Conservation (phyloP, 140 eudicot species). For the Senecio squalidus region DNA sequence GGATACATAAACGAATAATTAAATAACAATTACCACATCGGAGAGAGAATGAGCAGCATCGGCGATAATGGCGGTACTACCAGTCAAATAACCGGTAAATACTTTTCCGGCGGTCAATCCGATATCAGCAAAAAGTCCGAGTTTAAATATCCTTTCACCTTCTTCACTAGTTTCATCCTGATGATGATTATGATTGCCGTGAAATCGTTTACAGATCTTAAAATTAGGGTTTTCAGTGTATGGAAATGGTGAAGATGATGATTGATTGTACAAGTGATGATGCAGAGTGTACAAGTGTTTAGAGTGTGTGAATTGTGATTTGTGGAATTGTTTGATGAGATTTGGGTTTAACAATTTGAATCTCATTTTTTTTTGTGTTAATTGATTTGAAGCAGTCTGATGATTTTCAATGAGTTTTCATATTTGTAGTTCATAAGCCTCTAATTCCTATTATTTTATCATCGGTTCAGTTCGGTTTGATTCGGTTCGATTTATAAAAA, state of each 20-base stretch:
- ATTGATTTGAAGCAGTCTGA: background rate
- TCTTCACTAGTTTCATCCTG: slow-evolving; percentile 45
- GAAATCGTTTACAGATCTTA: slow-evolving; percentile 54
- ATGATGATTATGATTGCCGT: slow-evolving; percentile 46
- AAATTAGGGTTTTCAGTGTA: slow-evolving; percentile 43
- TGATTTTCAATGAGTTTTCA: slow-evolving; percentile 1
- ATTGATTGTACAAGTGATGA: slow-evolving; percentile 22
- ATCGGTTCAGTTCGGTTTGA: no score
- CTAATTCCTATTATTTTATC: no score
- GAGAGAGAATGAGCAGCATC: slow-evolving; percentile 97
- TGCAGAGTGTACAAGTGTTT: slow-evolving; percentile 7
- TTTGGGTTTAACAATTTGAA: slow-evolving; percentile 32
- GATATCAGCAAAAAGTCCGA: slow-evolving; percentile 85
- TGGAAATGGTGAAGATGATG: no score
- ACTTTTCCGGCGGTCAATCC: slow-evolving; percentile 78
- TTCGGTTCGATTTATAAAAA: no score
- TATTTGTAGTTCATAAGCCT: no score
- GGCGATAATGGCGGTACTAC: slow-evolving; percentile 98
- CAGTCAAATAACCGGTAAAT: slow-evolving; percentile 76
- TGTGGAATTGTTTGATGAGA: slow-evolving; percentile 26
- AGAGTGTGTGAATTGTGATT: slow-evolving; percentile 1
- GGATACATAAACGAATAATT: background rate
- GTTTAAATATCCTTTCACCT: slow-evolving; percentile 71
- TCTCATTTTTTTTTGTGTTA: slow-evolving; percentile 23
- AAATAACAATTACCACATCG: slow-evolving; percentile 59